Base-by-base conservation (phyloP, 306 rosid genomes). In the Quercus ilex region DNA sequence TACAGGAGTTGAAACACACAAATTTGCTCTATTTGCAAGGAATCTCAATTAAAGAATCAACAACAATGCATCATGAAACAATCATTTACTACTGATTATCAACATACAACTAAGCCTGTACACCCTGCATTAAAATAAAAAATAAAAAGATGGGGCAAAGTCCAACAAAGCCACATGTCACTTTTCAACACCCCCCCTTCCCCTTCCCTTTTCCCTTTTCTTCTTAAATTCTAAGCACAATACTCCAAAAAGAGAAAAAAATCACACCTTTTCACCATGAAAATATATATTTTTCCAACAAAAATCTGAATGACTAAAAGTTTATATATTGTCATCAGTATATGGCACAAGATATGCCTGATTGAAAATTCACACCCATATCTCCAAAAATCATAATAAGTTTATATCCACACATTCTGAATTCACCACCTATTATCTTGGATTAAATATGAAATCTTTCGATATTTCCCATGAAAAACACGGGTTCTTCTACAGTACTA, bases 151-250 rank as follows among this genome's bases (percentile, higher is more conserved):
- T 41, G 46, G 12, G 33, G 30, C 15, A 59, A 4, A 59, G 25
- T 4, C 15, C 26, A 11, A 59, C 28, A 23, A 12, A 6, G 1
- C 68, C 26, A 25, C 30, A 62, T 13, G 33, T 1, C 15, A 4
- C 18, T 23, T 62, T 14, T 26, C 33, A 23, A 23, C 7, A 2
- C 20, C 28, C 64, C 20, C 23, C 0, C 5, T 17, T 13, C 18
- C 12, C 41, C 41, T 0, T 2, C 0, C 7, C 1, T 0, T 5
- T 60, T 0, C 0, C 25, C 1, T 9, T 59, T 21, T 4, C 26
- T 25, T 28, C 33, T 60, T 26, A 4, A 23, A 25, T 60, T 60
- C 3, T 8, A 23, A 13, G 26, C 3, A 60, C 11, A 41, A 41
- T 41, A 8, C 46, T 41, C 9, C 0, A 2, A 41, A 8, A 8